A percentile compares a stretch with the other conserved stretches of the same genome.
These are phyloP conservation scores for barrel medic (Medicago truncatula) DNA, from an alignment of 306 rosid genomes.

Conservation along the genomic window MtrunA17r5.0-ANR NC_053045.1:50876501-50877000, in stretches of 20 bases:
- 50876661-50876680: constrained; percentile 91
- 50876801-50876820: constrained; percentile 3
- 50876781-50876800: neutral
- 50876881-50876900: constrained; percentile 6
- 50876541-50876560: neutral
- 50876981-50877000: constrained; percentile 37
- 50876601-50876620: constrained; percentile 63
- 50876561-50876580: constrained; percentile 25
- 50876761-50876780: neutral
- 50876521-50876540: neutral
- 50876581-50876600: constrained; percentile 22
- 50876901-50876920: constrained; percentile 16
- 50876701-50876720: constrained; percentile 96
- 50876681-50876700: constrained; percentile 91
- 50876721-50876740: constrained; percentile 91
- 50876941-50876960: constrained; percentile 23
- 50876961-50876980: constrained; percentile 24
- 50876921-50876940: constrained; percentile 10
- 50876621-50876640: constrained; percentile 99
- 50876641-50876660: constrained; percentile 93
- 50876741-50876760: constrained; percentile 48
- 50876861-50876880: constrained; percentile 2
- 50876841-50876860: constrained; percentile 17
- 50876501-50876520: neutral
- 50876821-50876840: constrained; percentile 1